These are phyloP conservation scores for Colletotrichum nymphaeae DNA, from an alignment of 2,329 filamentous ascomycete species.

Conservation along the genomic window DNA sequence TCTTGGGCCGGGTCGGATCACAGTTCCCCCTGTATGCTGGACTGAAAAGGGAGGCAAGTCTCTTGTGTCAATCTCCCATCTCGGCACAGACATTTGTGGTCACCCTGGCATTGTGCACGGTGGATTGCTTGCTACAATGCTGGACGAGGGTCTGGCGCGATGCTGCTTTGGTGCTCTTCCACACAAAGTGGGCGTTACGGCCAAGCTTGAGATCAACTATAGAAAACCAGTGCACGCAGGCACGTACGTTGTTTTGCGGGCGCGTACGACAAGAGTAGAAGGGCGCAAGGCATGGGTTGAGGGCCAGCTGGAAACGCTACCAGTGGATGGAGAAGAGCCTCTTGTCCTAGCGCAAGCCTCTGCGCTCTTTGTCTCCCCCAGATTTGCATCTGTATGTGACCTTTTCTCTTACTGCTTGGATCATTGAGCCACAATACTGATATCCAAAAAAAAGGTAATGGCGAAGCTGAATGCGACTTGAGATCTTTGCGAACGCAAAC, in stretches of 20 bases:
- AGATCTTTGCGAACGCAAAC: background rate
- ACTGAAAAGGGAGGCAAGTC: slow-evolving; percentile 76
- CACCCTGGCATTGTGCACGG: slow-evolving; percentile 93
- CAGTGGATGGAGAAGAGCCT: slow-evolving; percentile 68
- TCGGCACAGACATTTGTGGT: slow-evolving; percentile 85
- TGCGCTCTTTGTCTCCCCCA: slow-evolving; percentile 90
- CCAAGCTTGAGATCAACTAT: slow-evolving; percentile 86
- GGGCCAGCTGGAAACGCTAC: slow-evolving; percentile 85
- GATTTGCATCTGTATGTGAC: slow-evolving; percentile 75
- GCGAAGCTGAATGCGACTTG: slow-evolving; percentile 35
- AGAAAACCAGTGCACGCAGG: slow-evolving; percentile 81
- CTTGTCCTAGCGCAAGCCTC: slow-evolving; percentile 83
- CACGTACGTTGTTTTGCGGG: slow-evolving; percentile 81
- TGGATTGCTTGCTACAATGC: slow-evolving; percentile 88
- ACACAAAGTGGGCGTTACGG: slow-evolving; percentile 87
- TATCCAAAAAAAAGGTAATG: slow-evolving; percentile 44
- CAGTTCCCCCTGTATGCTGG: slow-evolving; percentile 85
- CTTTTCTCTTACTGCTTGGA: slow-evolving; percentile 37
- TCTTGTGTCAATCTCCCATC: slow-evolving; percentile 78
- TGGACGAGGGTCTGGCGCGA: slow-evolving; percentile 89
- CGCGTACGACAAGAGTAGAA: slow-evolving; percentile 85
- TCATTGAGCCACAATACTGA: background rate
- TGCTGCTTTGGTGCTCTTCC: slow-evolving; percentile 91
- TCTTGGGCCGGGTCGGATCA: slow-evolving; percentile 78
- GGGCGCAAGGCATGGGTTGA: slow-evolving; percentile 96